Conservation (phyloP, 2,329 filamentous ascomycete species). For the Periconia digitata region DNA sequence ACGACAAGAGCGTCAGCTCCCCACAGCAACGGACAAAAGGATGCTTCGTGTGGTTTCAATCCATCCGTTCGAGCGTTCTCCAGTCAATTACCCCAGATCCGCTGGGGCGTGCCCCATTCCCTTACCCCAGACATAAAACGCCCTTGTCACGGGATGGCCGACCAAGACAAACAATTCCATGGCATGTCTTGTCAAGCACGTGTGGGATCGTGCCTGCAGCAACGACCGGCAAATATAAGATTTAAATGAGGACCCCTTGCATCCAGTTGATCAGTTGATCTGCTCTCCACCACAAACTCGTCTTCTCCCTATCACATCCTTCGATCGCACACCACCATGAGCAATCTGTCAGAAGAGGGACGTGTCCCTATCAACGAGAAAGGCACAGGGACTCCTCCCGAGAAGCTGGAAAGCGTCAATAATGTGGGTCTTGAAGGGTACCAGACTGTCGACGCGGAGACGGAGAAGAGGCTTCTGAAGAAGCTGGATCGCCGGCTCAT, state of each 20-base stretch:
- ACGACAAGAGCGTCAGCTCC: background rate
- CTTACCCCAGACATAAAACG: background rate
- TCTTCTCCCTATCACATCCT: background rate
- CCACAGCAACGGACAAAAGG: background rate
- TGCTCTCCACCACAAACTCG: background rate
- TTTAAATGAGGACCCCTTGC: background rate
- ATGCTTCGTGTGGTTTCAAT: background rate
- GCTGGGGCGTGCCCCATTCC: background rate
- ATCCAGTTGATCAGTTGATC: background rate
- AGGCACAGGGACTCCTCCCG: background rate
- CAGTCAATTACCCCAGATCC: background rate
- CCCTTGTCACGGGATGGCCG: background rate
- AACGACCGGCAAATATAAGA: background rate
- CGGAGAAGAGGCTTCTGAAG: constrained; percentile 50
- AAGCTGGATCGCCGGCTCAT: constrained; percentile 54
- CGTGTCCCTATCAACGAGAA: background rate
- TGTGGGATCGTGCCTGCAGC: background rate
- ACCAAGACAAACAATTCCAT: background rate
- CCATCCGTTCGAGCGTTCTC: background rate
- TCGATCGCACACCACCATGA: background rate
- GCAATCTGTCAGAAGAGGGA: background rate
- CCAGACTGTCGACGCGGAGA: constrained; percentile 44
- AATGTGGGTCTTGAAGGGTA: background rate
- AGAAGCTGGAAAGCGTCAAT: background rate
- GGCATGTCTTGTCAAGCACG: background rate